phyloP scores from a whole-genome alignment of 306 rosid species.

The Potentilla sterilis region DNA sequence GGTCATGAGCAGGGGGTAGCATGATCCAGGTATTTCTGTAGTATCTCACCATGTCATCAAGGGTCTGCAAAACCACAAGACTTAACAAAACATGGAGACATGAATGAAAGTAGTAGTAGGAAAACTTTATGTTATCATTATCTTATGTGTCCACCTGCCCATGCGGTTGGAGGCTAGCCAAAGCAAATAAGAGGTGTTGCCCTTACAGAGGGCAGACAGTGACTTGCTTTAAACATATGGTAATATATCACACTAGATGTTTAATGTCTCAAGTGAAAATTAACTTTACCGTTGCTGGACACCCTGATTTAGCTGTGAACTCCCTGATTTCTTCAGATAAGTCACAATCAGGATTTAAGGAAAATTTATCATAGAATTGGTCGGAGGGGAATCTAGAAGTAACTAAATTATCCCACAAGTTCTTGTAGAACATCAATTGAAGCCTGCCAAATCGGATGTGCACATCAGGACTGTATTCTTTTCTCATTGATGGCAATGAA shows the following conservation, averaged over 20 bases:
- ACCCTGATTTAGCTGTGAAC: slow-evolving; percentile 41
- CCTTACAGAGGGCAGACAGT: background rate
- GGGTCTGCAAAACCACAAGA: slow-evolving; percentile 57
- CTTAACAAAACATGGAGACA: background rate
- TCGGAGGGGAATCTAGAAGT: slow-evolving; percentile 47
- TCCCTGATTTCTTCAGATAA: slow-evolving; percentile 55
- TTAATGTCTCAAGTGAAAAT: background rate
- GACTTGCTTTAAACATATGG: background rate
- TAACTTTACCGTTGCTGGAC: slow-evolving; percentile 46
- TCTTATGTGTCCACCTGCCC: background rate
- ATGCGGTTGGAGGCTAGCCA: background rate
- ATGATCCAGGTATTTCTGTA: slow-evolving; percentile 50
- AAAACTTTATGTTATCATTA: background rate
- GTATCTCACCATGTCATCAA: slow-evolving; percentile 57
- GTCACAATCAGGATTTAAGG: slow-evolving; percentile 46
- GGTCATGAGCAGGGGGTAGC: slow-evolving; percentile 56
- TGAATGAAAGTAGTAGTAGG: background rate
- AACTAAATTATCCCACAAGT: slow-evolving; percentile 68
- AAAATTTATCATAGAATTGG: slow-evolving; percentile 46
- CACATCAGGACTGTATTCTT: slow-evolving; percentile 19
- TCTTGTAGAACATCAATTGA: slow-evolving; percentile 84
- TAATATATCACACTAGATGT: slow-evolving; percentile 1
- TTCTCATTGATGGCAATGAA: slow-evolving; percentile 17
- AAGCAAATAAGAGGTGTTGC: background rate
- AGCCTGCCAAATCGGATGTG: slow-evolving; percentile 53